Conservation (phyloP, 2,329 filamentous ascomycete species). For the Podosphaera xanthii region DNA sequence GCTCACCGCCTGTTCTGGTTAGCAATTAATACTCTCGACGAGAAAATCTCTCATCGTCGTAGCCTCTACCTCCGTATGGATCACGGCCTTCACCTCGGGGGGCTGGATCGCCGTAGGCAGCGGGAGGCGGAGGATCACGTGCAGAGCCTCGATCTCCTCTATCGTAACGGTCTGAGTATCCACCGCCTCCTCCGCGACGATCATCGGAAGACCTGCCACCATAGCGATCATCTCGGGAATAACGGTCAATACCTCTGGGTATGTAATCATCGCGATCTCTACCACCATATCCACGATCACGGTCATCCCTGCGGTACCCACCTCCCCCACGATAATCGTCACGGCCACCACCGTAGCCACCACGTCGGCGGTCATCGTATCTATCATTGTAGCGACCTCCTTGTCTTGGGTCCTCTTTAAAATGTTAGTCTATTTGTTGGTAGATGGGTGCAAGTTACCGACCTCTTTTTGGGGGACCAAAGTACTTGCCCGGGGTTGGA, state of each 20-base stretch:
- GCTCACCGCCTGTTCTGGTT: slow-evolving; percentile 17
- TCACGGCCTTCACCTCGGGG: slow-evolving; percentile 22
- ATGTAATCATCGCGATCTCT: slow-evolving; percentile 19
- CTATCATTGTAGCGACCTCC: slow-evolving; percentile 19
- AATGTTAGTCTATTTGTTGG: slow-evolving; percentile 17
- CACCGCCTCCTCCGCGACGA: slow-evolving; percentile 23
- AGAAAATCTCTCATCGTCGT: slow-evolving; percentile 16
- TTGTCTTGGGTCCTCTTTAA: slow-evolving; percentile 27
- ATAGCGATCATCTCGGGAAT: slow-evolving; percentile 14
- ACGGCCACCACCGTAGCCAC: slow-evolving; percentile 10
- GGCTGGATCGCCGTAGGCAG: slow-evolving; percentile 21
- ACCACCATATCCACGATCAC: slow-evolving; percentile 18
- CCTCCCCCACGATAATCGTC: slow-evolving; percentile 11
- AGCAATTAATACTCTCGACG: slow-evolving; percentile 18
- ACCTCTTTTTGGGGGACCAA: slow-evolving; percentile 95
- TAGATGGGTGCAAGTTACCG: slow-evolving; percentile 23
- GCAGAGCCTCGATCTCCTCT: slow-evolving; percentile 25
- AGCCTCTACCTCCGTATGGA: slow-evolving; percentile 21
- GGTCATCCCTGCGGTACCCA: slow-evolving; percentile 22
- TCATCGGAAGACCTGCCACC: slow-evolving; percentile 18
- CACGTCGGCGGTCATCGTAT: slow-evolving; percentile 21
- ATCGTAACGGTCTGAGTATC: slow-evolving; percentile 23
- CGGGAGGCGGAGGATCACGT: slow-evolving; percentile 19
- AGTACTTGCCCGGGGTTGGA: slow-evolving; percentile 96
- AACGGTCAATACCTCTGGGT: slow-evolving; percentile 19